These are phyloP conservation scores for Colletotrichum scovillei DNA, from an alignment of 2,329 filamentous ascomycete genomes.

Conservation along the genomic window DNA sequence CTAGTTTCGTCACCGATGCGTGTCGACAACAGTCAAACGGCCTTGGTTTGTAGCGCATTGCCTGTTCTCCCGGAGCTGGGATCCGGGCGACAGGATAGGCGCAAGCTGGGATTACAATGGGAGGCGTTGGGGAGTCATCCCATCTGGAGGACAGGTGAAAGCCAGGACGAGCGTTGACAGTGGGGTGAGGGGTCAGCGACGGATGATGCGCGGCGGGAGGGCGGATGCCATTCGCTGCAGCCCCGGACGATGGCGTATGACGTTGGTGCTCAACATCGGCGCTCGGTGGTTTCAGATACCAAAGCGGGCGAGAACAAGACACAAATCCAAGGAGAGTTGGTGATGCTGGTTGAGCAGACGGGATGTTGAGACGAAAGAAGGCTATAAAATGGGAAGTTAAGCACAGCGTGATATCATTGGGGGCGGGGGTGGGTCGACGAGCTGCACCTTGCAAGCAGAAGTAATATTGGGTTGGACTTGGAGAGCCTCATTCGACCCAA, in stretches of 20 bases:
- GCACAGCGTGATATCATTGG: neutral
- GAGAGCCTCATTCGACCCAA: neutral
- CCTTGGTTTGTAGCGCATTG: neutral
- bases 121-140: slow-evolving; percentile 1
- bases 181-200: neutral
- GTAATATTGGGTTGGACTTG: neutral
- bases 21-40: neutral
- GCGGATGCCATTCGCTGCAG: neutral
- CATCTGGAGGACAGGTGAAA: neutral
- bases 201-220: neutral
- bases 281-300: slow-evolving; percentile 13
- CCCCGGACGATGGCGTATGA: neutral
- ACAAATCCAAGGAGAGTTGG: neutral
- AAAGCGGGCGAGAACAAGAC: slow-evolving; percentile 2
- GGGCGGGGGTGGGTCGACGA: neutral
- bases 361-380: slow-evolving; percentile 10
- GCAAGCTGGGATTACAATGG: neutral
- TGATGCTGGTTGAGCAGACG: slow-evolving; percentile 1
- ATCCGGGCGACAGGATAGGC: neutral
- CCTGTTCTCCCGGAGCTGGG: neutral
- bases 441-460: neutral
- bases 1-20: neutral
- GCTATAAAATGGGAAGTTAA: neutral
- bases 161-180: neutral
- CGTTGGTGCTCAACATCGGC: slow-evolving; percentile 7